Base-by-base conservation (phyloP, 768 basidiomycete genomes). In the Boletus rufocinnamomeus region DNA sequence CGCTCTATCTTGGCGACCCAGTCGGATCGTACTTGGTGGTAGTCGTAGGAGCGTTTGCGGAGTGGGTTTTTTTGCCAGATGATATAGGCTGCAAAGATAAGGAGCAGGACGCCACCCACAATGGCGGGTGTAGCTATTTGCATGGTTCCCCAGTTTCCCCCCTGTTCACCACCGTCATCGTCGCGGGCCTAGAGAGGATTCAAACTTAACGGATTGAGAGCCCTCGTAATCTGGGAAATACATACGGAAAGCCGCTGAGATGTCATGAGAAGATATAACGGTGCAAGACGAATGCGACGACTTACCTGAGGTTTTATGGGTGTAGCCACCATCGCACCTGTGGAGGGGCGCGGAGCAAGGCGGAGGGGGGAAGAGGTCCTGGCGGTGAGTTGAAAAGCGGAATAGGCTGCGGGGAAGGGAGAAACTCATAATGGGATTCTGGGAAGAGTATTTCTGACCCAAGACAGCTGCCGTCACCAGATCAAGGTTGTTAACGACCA, bases 91-190 rank as follows among this genome's bases (percentile, higher is more conserved):
- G 37, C 52, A 35, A 72, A 67, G 32, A 67, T 7, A 1, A 69
- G 46, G 27, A 73, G 46, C 17, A 77, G 67, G 40, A 34, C 64
- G 6, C 67, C 63, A 30, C 73, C 77, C 11, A 75, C 72, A 43
- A 76, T 67, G 53, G 69, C 64, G 8, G 77, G 77, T 0, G 67
- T 44, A 11, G 67, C 70, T 48, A 77, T 75, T 50, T 78, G 76
- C 9, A 72, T 37, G 16, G 72, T 7, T 16, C 50, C 50, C 74
- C 74, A 75, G 19, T 35, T 21, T 17, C 28, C 38, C 2, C 28
- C 38, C 2, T 30, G 11, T 35, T 13, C 37, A 25, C n/a, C 37
- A 25, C n/a, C 3, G 16, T 19, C 49, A 14, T 55, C 60, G 23
- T 58, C 50, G 28, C 68, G 66, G 51, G 59, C 54, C 71, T 74